Percentiles rank a stretch among this genome's conserved stretches.
Conservation (phyloP, 306 rosid genomes). For the Trifolium pratense region DNA sequence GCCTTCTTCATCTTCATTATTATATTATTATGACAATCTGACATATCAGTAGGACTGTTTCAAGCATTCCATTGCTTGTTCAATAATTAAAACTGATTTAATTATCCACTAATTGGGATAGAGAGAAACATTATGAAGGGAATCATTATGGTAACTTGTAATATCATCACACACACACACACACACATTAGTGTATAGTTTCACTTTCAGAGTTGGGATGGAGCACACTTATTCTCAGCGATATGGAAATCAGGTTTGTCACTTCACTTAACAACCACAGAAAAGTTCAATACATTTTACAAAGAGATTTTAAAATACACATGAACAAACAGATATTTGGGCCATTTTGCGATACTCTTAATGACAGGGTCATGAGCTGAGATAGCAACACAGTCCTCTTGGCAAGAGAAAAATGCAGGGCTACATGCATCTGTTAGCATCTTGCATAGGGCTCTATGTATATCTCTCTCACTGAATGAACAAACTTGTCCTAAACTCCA, state of each 20-base stretch:
- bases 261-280: not conserved
- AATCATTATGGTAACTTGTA: not conserved
- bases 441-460: slow-evolving; percentile 4
- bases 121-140: not conserved
- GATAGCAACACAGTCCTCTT: not conserved
- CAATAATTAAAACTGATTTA: slow-evolving; percentile 1
- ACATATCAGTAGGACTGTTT: slow-evolving; percentile 1
- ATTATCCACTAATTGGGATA: slow-evolving; percentile 11
- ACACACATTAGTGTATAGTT: not conserved
- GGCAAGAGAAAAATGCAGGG: not conserved
- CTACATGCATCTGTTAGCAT: slow-evolving; percentile 4
- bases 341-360: not conserved
- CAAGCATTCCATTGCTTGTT: not conserved
- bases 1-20: not conserved
- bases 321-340: not conserved
- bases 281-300: not conserved
- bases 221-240: not conserved
- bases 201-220: not conserved
- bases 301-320: not conserved
- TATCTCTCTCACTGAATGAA: not conserved
- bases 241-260: not conserved
- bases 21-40: not conserved
- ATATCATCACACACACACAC: not conserved
- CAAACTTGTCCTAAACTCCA: slow-evolving; percentile 19
- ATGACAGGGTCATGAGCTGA: not conserved